Conservation (phyloP, 345 rosid genomes). For the Limnanthes douglasii region DNA sequence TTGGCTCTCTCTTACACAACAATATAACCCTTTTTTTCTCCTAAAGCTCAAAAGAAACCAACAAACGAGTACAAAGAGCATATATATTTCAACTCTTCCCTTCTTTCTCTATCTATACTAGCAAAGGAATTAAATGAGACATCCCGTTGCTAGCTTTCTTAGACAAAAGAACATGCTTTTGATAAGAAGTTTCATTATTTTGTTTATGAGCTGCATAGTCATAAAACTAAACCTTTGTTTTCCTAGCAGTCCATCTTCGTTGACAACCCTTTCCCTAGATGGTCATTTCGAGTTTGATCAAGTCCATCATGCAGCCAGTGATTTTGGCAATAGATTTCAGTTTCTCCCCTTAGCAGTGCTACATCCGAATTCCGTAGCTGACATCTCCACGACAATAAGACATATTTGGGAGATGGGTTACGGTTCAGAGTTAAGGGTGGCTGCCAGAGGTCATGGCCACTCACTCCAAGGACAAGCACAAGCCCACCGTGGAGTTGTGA, state of each 20-base stretch:
- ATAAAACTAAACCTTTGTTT: conserved; percentile 40
- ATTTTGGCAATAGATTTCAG: conserved; percentile 68
- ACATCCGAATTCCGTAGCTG: conserved; percentile 67
- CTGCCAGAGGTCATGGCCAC: conserved; percentile 90
- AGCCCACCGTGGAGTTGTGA: conserved; percentile 58
- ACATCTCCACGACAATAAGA: conserved; percentile 53
- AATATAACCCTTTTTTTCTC: conserved; percentile 16
- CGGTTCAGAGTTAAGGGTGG: conserved; percentile 62
- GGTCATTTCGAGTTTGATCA: conserved; percentile 66
- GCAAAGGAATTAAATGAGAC: conserved; percentile 24
- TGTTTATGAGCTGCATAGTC: conserved; percentile 50
- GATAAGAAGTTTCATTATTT: conserved; percentile 35
- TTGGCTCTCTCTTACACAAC: no score
- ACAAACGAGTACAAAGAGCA: conserved; percentile 9
- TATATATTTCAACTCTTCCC: conserved; percentile 9
- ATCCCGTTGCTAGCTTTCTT: conserved; percentile 19
- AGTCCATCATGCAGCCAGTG: conserved; percentile 60
- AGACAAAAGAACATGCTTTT: conserved; percentile 31
- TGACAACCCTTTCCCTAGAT: conserved; percentile 40
- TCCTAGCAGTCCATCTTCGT: conserved; percentile 45
- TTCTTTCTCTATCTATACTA: conserved; percentile 13
- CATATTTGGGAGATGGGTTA: conserved; percentile 83
- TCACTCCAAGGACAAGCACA: conserved; percentile 85
- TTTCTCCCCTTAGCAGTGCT: conserved; percentile 61
- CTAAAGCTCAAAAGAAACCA: conserved; percentile 8